Evolutionary conservation across 768 basidiomycete genomes (phyloP).

Genomic region (Amanita brunnescens): DNA sequence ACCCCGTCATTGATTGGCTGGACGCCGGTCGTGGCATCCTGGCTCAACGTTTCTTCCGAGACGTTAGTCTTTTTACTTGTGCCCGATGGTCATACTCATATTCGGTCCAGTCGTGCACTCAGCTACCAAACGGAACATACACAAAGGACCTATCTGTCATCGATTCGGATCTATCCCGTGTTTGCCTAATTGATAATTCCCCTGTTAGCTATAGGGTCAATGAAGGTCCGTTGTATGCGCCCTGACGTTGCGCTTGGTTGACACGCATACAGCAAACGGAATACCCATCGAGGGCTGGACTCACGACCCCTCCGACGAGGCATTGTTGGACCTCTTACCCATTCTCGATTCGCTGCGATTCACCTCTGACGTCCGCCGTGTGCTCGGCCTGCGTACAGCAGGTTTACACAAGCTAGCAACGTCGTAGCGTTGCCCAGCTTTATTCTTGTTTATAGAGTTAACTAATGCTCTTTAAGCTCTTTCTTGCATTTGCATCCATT

Average conservation of each 20-base stretch:
- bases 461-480: conserved; percentile 2
- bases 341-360: conserved; percentile 94
- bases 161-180: conserved; percentile 83
- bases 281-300: conserved; percentile 99
- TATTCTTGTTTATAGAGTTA: conserved; percentile 8
- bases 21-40: conserved; percentile 92
- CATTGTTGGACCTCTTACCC: conserved; percentile 89
- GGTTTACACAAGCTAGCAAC: conserved; percentile 20
- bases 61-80: conserved; percentile 46
- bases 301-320: conserved; percentile 93
- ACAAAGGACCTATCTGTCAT: conserved; percentile 87
- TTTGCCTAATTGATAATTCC: conserved; percentile 95
- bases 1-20: conserved; percentile 99
- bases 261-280: conserved; percentile 67
- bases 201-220: conserved; percentile 88
- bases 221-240: conserved; percentile 56
- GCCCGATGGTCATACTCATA: conserved; percentile 4
- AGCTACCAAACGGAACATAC: conserved; percentile 88
- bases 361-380: conserved; percentile 88
- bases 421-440: conserved; percentile 16
- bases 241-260: neutral
- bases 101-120: conserved; percentile 71
- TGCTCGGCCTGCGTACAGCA: conserved; percentile 61
- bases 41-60: conserved; percentile 81
- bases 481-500: conserved; percentile 8